Percentiles rank a stretch among this genome's conserved stretches.
These are phyloP conservation scores for Agrostemma githago DNA, from an alignment of 148 eudicot genomes.

Conservation along the genomic window DNA sequence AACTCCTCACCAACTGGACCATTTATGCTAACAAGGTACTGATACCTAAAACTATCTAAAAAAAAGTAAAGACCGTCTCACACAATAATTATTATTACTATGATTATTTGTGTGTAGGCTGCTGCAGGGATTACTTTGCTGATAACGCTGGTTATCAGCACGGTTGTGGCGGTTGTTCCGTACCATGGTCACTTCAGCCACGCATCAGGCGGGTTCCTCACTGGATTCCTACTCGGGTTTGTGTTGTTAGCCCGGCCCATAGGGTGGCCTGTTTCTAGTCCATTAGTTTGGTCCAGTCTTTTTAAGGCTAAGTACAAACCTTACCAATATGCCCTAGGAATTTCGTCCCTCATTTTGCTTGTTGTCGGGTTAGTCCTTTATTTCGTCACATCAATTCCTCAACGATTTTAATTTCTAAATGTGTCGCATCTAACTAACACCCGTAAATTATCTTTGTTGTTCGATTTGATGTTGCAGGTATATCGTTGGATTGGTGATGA, in stretches of 20 bases:
- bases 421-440: neutral
- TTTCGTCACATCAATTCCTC: neutral
- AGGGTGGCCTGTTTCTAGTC: conserved; percentile 48
- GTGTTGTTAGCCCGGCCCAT: conserved; percentile 58
- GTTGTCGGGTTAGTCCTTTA: conserved; percentile 51
- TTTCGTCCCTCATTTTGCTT: conserved; percentile 47
- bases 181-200: conserved; percentile 53
- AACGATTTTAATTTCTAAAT: too few species aligned
- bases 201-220: conserved; percentile 55
- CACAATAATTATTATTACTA: too few species aligned
- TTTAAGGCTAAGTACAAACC: conserved; percentile 53
- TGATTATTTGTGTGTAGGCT: conserved; percentile 27
- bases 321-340: conserved; percentile 51
- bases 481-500: conserved; percentile 56
- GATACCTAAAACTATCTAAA: too few species aligned
- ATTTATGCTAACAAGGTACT: conserved; percentile 58
- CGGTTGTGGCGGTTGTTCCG: conserved; percentile 62
- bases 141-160: conserved; percentile 38
- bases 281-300: conserved; percentile 27
- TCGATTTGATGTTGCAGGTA: conserved; percentile 31
- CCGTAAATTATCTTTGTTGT: neutral
- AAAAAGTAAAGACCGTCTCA: too few species aligned
- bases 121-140: conserved; percentile 47
- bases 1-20: conserved; percentile 74
- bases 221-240: conserved; percentile 78